Base-by-base conservation (phyloP, 2,329 filamentous ascomycete species). In the Trematosphaeria pertusa region DNA sequence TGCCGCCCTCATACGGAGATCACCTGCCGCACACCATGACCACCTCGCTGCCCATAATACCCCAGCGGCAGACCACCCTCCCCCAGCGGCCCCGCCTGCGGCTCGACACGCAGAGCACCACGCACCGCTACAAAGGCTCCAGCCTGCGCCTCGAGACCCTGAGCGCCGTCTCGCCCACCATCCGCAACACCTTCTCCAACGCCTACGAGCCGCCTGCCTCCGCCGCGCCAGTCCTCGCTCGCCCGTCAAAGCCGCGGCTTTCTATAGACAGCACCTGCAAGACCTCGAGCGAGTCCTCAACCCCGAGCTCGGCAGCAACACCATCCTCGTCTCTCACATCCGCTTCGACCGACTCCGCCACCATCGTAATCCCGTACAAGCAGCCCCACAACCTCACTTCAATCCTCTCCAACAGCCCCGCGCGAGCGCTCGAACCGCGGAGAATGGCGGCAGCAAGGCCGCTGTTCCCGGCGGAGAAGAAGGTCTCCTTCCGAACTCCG, bases 181-280 rank as follows among this genome's bases (percentile, higher is more conserved):
- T 78, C 32, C 75, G 80, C 58, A 86, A 86, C 66, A 86, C 83
- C 40, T 84, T 84, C 62, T 78, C 73, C 58, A 86, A 86, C 69
- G 78, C 81, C 39, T 84, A 83, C 56, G 77, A 82, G 43, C 69
- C 74, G 42, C 66, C 57, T 15, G 48, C 62, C 22, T 61, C 68
- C 11, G 48, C 65, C 32, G 46, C 57, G 24, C 47, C 62, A 31
- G 42, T 62, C 35, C 41, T 22, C 43, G 65, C 52, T 53, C 60
- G 60, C 42, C 64, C 64, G 22, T 43, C 54, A n/a, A 59, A 64
- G 41, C 64, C 67, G 30, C 62, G 57, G 28, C 58, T 72, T 31
- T 65, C 63, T 28, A 70, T 72, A 31, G 59, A 65, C 61, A 71
- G 56, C 59, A 64, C 58, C 52, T 48, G 58, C 33, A 34, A 54